Evolutionary conservation across 768 basidiomycete species (phyloP).

Genomic region (Kwoniella mangroviensis): DNA sequence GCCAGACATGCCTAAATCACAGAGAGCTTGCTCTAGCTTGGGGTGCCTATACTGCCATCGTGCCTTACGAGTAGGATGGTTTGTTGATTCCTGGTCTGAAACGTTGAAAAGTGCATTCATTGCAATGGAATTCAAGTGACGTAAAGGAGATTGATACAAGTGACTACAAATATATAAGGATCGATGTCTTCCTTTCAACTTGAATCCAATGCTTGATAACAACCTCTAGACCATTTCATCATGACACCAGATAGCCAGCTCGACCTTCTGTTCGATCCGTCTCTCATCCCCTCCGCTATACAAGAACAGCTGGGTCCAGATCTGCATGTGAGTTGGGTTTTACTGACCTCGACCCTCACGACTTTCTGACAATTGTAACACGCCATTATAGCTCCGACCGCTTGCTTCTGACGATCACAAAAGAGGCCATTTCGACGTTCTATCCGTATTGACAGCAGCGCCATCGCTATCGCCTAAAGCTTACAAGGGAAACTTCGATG

Average conservation of each 20-base stretch:
- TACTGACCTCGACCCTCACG: not conserved
- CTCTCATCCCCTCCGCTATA: constrained; percentile 20
- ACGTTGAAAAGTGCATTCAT: not conserved
- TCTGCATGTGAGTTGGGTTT: constrained; percentile 19
- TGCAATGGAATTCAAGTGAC: not conserved
- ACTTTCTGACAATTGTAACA: not conserved
- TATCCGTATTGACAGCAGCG: constrained; percentile 72
- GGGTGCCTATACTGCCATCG: not conserved
- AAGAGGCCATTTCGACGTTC: constrained; percentile 81
- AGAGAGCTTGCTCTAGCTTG: not conserved
- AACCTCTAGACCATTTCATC: not conserved
- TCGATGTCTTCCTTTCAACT: not conserved
- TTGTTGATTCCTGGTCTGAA: not conserved
- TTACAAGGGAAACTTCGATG: constrained; percentile 62
- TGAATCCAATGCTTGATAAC: not conserved
- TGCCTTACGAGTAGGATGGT: not conserved
- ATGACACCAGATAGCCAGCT: constrained; percentile 18
- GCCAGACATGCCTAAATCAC: not conserved
- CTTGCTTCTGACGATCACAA: constrained; percentile 80
- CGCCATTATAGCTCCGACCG: constrained; percentile 75
- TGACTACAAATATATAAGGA: not conserved
- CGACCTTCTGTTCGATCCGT: constrained; percentile 26
- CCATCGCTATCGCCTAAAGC: constrained; percentile 70
- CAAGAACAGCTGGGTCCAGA: constrained; percentile 20
- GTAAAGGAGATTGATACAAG: not conserved